A percentile compares a stretch with the other conserved stretches of the same genome.
phyloP scores from a whole-genome alignment of 2,329 filamentous ascomycete genomes.

The Fusarium succisae region DNA sequence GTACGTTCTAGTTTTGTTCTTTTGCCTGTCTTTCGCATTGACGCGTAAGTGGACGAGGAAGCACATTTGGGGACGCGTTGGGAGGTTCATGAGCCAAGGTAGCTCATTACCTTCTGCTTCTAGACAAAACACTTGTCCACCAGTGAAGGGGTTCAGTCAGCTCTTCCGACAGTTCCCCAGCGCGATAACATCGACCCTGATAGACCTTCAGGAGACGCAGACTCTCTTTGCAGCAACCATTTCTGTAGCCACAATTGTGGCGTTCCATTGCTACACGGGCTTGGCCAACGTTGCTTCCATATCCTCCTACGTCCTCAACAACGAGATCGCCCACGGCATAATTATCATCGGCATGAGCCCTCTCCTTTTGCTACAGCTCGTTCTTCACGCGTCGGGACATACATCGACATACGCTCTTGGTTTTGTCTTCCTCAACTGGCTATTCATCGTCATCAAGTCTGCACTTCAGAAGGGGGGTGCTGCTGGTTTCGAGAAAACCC shows the following conservation, averaged over 20 bases:
- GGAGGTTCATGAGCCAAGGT: not conserved
- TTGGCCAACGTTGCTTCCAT: not conserved
- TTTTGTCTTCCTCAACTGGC: not conserved
- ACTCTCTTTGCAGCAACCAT: not conserved
- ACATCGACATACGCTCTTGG: not conserved
- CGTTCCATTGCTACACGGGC: not conserved
- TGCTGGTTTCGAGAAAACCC: not conserved
- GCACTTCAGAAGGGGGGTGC: not conserved
- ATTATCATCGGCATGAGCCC: not conserved
- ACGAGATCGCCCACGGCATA: not conserved
- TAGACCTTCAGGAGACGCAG: not conserved
- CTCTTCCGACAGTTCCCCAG: not conserved
- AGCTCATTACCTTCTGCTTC: accelerated
- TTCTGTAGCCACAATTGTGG: not conserved
- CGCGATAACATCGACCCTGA: not conserved
- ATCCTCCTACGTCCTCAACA: not conserved
- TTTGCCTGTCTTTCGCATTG: not conserved
- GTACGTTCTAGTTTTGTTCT: not conserved
- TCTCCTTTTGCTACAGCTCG: not conserved
- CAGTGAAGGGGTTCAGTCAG: not conserved
- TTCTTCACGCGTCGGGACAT: not conserved
- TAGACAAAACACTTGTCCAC: accelerated
- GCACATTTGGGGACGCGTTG: not conserved
- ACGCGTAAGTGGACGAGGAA: not conserved
- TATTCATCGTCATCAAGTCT: not conserved